A percentile compares a stretch with the other conserved stretches of the same genome.
Conservation (phyloP, 805 yeast species). For the Wickerhamiella azymoides region DNA sequence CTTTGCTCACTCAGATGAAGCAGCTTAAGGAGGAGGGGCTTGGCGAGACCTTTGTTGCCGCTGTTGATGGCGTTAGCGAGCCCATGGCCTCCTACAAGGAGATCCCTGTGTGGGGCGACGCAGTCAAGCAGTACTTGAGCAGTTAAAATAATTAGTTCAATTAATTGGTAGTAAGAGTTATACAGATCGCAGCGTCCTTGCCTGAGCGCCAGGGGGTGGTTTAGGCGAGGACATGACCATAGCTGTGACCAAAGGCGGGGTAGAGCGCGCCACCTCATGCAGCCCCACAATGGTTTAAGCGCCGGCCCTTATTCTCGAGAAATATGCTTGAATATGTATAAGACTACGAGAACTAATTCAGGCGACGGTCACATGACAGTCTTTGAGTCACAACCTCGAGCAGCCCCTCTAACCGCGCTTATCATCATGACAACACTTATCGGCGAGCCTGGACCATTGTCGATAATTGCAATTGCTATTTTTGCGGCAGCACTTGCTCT, state of each 20-base stretch:
- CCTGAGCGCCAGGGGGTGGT: too few species aligned
- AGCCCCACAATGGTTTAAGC: too few species aligned
- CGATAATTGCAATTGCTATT: background rate
- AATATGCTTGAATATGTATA: too few species aligned
- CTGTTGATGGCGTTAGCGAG: constrained; percentile 49
- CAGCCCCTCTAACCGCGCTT: background rate
- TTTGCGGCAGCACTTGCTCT: background rate
- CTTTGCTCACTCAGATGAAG: constrained; percentile 42
- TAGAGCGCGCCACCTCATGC: too few species aligned
- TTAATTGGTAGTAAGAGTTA: background rate
- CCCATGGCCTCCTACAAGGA: constrained; percentile 49
- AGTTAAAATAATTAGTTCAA: background rate
- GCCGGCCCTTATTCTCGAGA: too few species aligned
- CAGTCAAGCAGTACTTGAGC: constrained; percentile 33
- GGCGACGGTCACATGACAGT: too few species aligned
- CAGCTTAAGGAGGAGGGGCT: constrained; percentile 34
- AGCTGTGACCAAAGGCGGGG: too few species aligned
- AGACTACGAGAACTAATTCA: too few species aligned
- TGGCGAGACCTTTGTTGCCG: constrained; percentile 42
- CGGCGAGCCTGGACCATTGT: background rate
- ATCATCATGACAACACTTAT: background rate
- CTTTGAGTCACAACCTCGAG: background rate
- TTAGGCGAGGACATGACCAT: too few species aligned
- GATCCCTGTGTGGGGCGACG: constrained; percentile 55
- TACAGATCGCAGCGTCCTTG: too few species aligned